Evolutionary conservation across 495 filamentous ascomycete species (phyloP), one percentile per base, ranked within the genome.

Genomic region (Mytilinidion resinicola): DNA sequence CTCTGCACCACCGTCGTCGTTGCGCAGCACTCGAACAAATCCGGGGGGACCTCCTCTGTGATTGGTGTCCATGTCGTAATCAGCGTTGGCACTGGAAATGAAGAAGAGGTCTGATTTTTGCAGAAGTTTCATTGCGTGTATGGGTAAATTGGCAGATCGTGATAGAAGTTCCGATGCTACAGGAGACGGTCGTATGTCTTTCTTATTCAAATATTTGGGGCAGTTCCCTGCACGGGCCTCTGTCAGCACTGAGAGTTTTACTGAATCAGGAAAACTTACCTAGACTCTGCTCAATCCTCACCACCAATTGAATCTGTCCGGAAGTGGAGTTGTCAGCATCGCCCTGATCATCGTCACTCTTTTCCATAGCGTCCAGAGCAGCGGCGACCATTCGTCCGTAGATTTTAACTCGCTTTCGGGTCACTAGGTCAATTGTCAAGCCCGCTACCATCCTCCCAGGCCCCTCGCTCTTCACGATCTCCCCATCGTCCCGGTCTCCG

Each of bases 181-280:
- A 1, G 76, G 53, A 35, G 78, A 75, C 3, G 81, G 78, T 4
- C 74, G 53, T 41, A 91, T 82, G 21, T 76, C 74, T 67, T 87
- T 89, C 59, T 79, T 80, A 71, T 90, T 91, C 19, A 93, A 60
- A 61, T 95, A 92, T 72, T 92, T 95, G 0, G 89, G 89, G 65
- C 88, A 92, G 59, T 91, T 91, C 11, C 79, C 72, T 79, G 49
- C n/a, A 11, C 25, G 3, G 6, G 25, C 3, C 25, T 11, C n/a
- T 42, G 30, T 68, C 3, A 68, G 65, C 36, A 51, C 4, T 37
- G 21, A 39, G 10, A 39, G 10, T 37, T 36, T 37, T 17, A 30
- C 33, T 14, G 41, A 55, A 36, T 14, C 5, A 34, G 49, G 21
- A 15, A 34, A 48, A 67, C 72, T 63, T 70, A 75, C 85, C 85